Base-by-base conservation (phyloP, 2,329 filamentous ascomycete genomes). In the Colletotrichum sp. region DNA sequence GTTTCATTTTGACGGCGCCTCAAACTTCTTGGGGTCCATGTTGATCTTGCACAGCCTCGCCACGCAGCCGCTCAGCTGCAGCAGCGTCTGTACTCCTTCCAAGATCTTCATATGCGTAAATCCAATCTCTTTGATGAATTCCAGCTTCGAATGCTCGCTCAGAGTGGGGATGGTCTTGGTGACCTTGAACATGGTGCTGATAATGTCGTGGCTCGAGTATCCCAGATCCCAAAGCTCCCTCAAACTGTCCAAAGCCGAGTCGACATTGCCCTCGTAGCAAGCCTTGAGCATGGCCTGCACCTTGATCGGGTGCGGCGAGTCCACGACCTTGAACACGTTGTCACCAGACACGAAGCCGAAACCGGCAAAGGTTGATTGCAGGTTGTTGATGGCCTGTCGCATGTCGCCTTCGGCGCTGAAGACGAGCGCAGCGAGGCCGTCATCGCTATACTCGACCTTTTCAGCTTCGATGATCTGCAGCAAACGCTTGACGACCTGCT, bases 51-150 rank as follows among this genome's bases (percentile, higher is more conserved):
- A 97, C 72, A 99, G 89, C 81, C 96, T 93, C 18, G 95, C 96
- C 26, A 99, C 90, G 83, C 96, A 99, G 13, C 96, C 97, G 82
- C 95, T 98, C 62, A 99, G 89, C 85, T 99, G 97, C 75, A 99
- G 90, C 78, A 98, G 90, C 9, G 96, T 98, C 86, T 99, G 96
- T 28, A 99, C 95, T 34, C 97, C 97, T 83, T 99, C 97, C n/a
- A 99, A 88, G 72, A 99, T 96, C 84, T 98, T 96, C 97, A 99
- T 99, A 83, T 99, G 97, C 4, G 97, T 98, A 85, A 99, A 99
- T 69, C 97, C 97, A 85, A 99, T 99, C 87, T 98, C 97, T 87
- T 96, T 96, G 87, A 99, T 98, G 81, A 99, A 99, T 83, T 99
- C 96, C 77, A 99, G 89, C 88, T 98, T 98, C 18, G 96, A 93